Percentiles rank a stretch among this genome's conserved stretches.
Evolutionary conservation across 345 rosid species (phyloP).

Genomic region (Populus davidiana): DNA sequence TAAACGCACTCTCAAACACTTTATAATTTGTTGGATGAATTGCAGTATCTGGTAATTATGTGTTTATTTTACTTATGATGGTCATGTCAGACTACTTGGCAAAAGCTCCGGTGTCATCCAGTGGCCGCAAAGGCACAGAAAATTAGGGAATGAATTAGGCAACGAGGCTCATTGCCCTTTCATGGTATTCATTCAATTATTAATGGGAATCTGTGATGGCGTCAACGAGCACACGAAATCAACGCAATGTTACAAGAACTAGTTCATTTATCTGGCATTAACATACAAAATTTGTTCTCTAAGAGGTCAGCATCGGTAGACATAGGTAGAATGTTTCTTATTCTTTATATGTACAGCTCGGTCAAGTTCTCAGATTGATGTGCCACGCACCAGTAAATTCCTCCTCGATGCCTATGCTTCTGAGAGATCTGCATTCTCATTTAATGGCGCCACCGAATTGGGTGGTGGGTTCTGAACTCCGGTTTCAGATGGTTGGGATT

Average conservation of each 20-base stretch:
- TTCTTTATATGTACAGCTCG: constrained; percentile 5
- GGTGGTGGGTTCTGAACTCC: constrained; percentile 41
- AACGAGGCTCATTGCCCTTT: neutral
- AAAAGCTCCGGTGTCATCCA: neutral
- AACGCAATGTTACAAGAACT: neutral
- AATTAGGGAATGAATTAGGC: neutral
- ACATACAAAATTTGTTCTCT: constrained; percentile 7
- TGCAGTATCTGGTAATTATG: no score
- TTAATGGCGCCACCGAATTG: constrained; percentile 27
- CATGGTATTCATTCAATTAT: no score
- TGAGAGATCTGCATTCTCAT: constrained; percentile 45
- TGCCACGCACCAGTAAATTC: neutral
- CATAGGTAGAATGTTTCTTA: neutral
- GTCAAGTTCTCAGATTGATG: neutral
- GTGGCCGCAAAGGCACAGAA: neutral
- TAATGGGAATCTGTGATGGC: neutral
- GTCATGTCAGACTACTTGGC: neutral
- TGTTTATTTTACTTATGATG: neutral
- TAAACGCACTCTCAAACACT: no score
- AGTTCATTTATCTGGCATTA: neutral
- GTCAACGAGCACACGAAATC: neutral
- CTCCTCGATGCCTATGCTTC: constrained; percentile 42
- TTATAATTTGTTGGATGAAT: no score
- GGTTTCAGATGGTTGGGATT: constrained; percentile 75
- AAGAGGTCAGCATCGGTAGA: neutral